A percentile compares a stretch with the other conserved stretches of the same genome.
Evolutionary conservation across 805 yeast species (phyloP).

Genomic region (Teunomyces gatunensis): DNA sequence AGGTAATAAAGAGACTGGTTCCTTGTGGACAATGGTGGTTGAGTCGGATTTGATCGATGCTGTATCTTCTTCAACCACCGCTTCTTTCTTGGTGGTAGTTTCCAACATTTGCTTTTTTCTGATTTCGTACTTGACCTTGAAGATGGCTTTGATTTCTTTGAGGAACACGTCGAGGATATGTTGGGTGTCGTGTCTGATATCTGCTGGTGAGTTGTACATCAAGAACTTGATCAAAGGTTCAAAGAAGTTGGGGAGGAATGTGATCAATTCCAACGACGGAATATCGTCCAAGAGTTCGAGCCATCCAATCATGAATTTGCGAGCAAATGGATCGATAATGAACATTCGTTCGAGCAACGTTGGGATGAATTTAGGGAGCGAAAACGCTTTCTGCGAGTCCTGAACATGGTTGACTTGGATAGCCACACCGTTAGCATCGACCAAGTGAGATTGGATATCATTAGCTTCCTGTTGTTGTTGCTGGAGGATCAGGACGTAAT

Average conservation of each 20-base stretch:
- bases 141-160: constrained; percentile 75
- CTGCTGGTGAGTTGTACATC: constrained; percentile 74
- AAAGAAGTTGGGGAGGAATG: constrained; percentile 84
- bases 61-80: constrained; percentile 7
- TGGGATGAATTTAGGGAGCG: constrained; percentile 85
- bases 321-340: constrained; percentile 87
- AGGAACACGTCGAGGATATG: constrained; percentile 70
- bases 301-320: constrained; percentile 93
- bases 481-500: constrained; percentile 73
- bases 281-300: constrained; percentile 86
- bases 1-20: neutral
- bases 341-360: constrained; percentile 87
- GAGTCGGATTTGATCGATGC: constrained; percentile 25
- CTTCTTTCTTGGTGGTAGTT: constrained; percentile 12
- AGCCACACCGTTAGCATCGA: constrained; percentile 58
- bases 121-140: constrained; percentile 60
- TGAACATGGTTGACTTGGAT: constrained; percentile 60
- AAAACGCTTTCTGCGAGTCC: constrained; percentile 66
- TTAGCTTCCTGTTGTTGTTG: constrained; percentile 33
- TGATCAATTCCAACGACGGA: constrained; percentile 84
- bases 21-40: constrained; percentile 21
- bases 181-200: constrained; percentile 83
- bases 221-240: constrained; percentile 80
- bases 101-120: constrained; percentile 24
- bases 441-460: constrained; percentile 38